Evolutionary conservation across 1,139 yeast genomes (phyloP).

Genomic region (Debaryomyces subglobosus): DNA sequence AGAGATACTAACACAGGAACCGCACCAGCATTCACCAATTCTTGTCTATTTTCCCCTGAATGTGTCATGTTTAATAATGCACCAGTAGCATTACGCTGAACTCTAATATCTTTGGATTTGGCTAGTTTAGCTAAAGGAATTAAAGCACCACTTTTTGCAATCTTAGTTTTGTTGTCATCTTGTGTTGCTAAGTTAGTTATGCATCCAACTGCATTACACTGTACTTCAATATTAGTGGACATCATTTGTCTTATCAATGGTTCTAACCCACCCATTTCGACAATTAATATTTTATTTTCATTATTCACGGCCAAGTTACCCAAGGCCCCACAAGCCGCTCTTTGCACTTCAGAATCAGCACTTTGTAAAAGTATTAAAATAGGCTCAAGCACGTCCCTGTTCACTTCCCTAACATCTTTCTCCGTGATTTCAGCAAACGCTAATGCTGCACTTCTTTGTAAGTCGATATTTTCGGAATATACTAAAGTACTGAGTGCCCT

Average conservation of each 20-base stretch:
- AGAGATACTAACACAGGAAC: slow-evolving; percentile 95
- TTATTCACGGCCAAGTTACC: slow-evolving; percentile 97
- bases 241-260: slow-evolving; percentile 97
- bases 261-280: slow-evolving; percentile 97
- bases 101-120: slow-evolving; percentile 90
- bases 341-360: slow-evolving; percentile 90
- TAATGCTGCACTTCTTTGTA: slow-evolving; percentile 95
- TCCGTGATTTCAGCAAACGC: slow-evolving; percentile 99
- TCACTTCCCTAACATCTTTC: slow-evolving; percentile 89
- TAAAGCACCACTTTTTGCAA: slow-evolving; percentile 96
- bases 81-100: slow-evolving; percentile 98
- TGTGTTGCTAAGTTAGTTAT: slow-evolving; percentile 98
- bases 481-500: slow-evolving; percentile 91
- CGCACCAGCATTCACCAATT: slow-evolving; percentile 96
- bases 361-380: slow-evolving; percentile 84
- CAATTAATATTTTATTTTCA: slow-evolving; percentile 89
- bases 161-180: slow-evolving; percentile 93
- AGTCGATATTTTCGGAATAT: slow-evolving; percentile 89
- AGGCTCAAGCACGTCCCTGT: slow-evolving; percentile 90
- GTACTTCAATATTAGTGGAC: slow-evolving; percentile 95
- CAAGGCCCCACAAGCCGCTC: slow-evolving; percentile 98
- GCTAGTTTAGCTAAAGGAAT: slow-evolving; percentile 93
- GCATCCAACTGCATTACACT: slow-evolving; percentile 98
- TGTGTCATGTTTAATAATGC: slow-evolving; percentile 98
- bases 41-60: slow-evolving; percentile 94